phyloP scores from a whole-genome alignment of 225 moss, liverwort and hornwort species.

The Pseudoscleropodium purum region DNA sequence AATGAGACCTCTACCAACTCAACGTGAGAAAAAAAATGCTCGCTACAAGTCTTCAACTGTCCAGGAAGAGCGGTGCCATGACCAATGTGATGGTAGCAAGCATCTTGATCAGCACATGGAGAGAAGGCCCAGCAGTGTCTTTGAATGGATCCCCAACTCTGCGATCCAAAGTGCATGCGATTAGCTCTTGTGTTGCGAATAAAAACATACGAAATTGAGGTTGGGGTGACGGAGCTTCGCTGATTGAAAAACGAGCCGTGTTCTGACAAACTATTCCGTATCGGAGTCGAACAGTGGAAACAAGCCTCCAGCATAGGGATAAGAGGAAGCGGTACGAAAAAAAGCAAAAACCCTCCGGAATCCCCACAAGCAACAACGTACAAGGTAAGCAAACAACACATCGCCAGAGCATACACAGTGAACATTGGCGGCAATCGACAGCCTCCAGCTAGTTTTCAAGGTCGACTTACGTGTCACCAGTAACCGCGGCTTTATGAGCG shows the following conservation, averaged over 20 bases:
- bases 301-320: neutral
- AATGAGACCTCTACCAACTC: constrained; percentile 16
- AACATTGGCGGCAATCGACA: neutral
- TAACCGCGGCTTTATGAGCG: constrained; percentile 89
- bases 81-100: constrained; percentile 95
- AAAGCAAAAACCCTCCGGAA: neutral
- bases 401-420: neutral
- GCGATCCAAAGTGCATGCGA: constrained; percentile 1
- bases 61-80: constrained; percentile 95
- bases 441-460: neutral
- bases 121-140: constrained; percentile 91
- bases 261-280: neutral
- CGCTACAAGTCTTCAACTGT: constrained; percentile 34
- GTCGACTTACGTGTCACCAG: constrained; percentile 85
- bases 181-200: neutral
- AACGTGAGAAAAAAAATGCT: constrained; percentile 1
- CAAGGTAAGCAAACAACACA: neutral
- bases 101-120: constrained; percentile 98
- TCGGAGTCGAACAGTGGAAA: neutral
- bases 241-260: neutral
- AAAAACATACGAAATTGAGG: neutral
- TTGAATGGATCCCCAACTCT: constrained; percentile 98
- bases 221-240: neutral
- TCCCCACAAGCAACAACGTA: neutral
- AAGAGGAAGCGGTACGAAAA: neutral